Percentiles rank a stretch among this genome's conserved stretches.
phyloP scores from a whole-genome alignment of 2,329 filamentous ascomycete genomes.

The Aspergillus glaucus region DNA sequence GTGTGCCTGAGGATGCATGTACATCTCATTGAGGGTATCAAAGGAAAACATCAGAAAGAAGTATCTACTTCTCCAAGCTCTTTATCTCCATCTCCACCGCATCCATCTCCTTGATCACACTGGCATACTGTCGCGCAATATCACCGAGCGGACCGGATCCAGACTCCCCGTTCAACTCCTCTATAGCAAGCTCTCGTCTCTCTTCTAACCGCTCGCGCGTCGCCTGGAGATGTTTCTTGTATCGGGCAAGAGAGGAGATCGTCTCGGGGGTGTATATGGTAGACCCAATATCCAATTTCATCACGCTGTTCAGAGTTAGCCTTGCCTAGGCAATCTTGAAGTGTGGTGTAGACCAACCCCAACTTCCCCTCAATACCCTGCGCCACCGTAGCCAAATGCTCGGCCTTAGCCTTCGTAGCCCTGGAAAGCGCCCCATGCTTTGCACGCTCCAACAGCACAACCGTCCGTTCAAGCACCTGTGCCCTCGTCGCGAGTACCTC shows the following conservation, averaged over 20 bases:
- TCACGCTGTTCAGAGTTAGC: conserved; percentile 21
- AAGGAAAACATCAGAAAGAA: neutral
- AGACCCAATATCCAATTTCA: conserved; percentile 31
- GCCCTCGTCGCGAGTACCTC: conserved; percentile 27
- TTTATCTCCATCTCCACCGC: conserved; percentile 23
- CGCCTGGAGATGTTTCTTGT: conserved; percentile 27
- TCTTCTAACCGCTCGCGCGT: conserved; percentile 25
- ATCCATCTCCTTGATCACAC: conserved; percentile 33
- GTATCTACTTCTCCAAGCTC: conserved; percentile 14
- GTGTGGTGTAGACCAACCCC: conserved; percentile 15
- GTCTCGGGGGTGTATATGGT: conserved; percentile 34
- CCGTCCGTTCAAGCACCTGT: conserved; percentile 29
- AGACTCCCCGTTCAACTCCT: conserved; percentile 26
- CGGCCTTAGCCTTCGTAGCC: conserved; percentile 33
- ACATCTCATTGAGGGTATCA: conserved; percentile 5
- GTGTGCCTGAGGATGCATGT: neutral
- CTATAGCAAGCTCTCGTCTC: conserved; percentile 20
- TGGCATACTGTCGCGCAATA: conserved; percentile 34
- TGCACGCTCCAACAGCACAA: conserved; percentile 35
- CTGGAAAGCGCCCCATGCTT: conserved; percentile 33
- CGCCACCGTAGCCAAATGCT: conserved; percentile 35
- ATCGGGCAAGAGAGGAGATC: conserved; percentile 25
- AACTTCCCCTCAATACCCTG: conserved; percentile 32
- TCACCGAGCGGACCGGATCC: conserved; percentile 25
- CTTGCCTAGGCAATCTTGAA: neutral